Base-by-base conservation (phyloP, 345 rosid species). In the Rhizophora apiculata region DNA sequence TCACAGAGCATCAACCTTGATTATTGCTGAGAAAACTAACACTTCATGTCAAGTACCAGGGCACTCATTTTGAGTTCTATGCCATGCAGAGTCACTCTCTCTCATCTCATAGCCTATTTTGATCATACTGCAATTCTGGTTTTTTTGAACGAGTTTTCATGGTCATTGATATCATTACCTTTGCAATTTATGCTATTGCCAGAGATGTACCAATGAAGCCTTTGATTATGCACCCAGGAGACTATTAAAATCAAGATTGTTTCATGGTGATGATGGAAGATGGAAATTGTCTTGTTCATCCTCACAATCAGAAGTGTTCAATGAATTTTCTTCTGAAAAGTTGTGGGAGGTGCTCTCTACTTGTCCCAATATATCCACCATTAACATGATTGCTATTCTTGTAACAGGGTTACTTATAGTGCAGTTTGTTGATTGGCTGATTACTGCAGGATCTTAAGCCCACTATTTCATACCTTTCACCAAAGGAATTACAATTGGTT, bases 301-400 rank as follows among this genome's bases (percentile, higher is more conserved):
- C 30, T 63, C 79, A 65, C 75, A 81, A 77, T 79, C 85, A 30
- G 87, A 79, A 61, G 62, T 51, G 30, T 80, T 66, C 39, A 68
- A 59, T 46, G 85, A 86, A 52, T 76, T 85, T 74, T 89, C 93
- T 30, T 86, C 93, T 65, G 87, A 89, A 82, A 88, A 84, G 39
- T 83, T 94, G 81, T 94, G 98, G 99, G 92, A 91, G 98, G 98
- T 91, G 65, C 34, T 60, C 64, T 75, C 6, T 36, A 67, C 59
- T n/a, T 58, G 16, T 65, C 27, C 13, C 71, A 46, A 29, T 37
- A 54, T 68, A n/a, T 63, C 36, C 53, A 1, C 46, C 24, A 32
- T 19, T 21, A 55, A 48, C 20, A 13, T 26, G 0, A 29, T 65
- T 26, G 30, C 24, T 29, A 18, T 71, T 31, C 51, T 34, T 55